Conservation (phyloP, 805 yeast species). For the Blastobotrys mokoenaii region DNA sequence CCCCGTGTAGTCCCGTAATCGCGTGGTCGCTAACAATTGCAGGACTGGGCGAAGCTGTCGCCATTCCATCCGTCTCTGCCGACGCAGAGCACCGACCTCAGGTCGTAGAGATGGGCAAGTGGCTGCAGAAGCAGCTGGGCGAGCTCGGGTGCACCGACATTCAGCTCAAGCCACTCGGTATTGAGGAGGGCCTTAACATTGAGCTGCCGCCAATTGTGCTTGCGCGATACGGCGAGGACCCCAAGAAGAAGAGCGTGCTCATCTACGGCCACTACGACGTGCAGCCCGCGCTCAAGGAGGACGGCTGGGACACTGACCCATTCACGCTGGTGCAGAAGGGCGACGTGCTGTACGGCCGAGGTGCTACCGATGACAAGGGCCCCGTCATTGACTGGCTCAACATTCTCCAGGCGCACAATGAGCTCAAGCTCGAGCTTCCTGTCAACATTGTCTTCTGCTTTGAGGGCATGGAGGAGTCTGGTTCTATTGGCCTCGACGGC, state of each 20-base stretch:
- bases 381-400: slow-evolving; percentile 98
- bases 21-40: slow-evolving; percentile 34
- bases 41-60: slow-evolving; percentile 74
- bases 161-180: slow-evolving; percentile 73
- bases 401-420: slow-evolving; percentile 81
- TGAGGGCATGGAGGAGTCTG: slow-evolving; percentile 99
- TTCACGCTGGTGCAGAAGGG: slow-evolving; percentile 65
- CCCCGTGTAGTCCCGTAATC: too few relatives aligned
- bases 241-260: slow-evolving; percentile 76
- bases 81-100: slow-evolving; percentile 83
- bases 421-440: slow-evolving; percentile 79
- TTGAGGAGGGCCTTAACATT: slow-evolving; percentile 65
- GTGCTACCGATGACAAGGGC: slow-evolving; percentile 96
- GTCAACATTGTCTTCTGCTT: slow-evolving; percentile 88
- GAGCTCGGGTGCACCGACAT: slow-evolving; percentile 75
- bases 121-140: slow-evolving; percentile 60
- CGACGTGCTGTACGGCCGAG: slow-evolving; percentile 78
- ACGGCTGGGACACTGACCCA: slow-evolving; percentile 96
- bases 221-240: slow-evolving; percentile 76
- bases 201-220: slow-evolving; percentile 92
- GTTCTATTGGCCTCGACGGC: slow-evolving; percentile 83
- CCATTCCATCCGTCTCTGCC: slow-evolving; percentile 89
- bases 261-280: slow-evolving; percentile 98
- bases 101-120: slow-evolving; percentile 85
- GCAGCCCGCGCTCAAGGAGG: slow-evolving; percentile 87